A percentile compares a stretch with the other conserved stretches of the same genome.
These are phyloP conservation scores for Solanum chaucha DNA, from an alignment of 257 asterid species.

Conservation along the genomic window DNA sequence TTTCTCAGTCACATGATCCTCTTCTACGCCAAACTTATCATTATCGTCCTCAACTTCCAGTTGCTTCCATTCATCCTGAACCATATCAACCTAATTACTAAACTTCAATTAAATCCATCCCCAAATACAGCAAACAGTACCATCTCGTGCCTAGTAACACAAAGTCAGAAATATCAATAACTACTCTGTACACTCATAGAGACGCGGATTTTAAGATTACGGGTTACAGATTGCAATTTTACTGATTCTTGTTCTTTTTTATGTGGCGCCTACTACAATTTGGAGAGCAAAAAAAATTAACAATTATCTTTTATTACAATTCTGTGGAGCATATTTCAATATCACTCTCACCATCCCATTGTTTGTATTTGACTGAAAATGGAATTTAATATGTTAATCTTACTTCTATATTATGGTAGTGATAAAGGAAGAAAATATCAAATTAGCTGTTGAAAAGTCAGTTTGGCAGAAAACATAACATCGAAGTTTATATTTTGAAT, in stretches of 20 bases:
- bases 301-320: not conserved
- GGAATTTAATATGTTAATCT: not conserved
- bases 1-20: not conserved
- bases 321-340: not conserved
- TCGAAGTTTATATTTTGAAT: too few relatives aligned
- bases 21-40: conserved; percentile 5
- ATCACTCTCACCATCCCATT: not conserved
- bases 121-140: not conserved
- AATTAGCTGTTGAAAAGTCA: too few relatives aligned
- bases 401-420: not conserved
- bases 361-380: not conserved
- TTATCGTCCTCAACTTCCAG: not conserved
- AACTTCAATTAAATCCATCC: not conserved
- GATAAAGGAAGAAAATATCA: not conserved
- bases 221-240: not conserved
- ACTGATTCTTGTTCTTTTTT: not conserved
- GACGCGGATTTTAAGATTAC: not conserved
- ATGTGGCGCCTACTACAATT: not conserved
- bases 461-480: too few relatives aligned
- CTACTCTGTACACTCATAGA: not conserved
- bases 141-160: not conserved
- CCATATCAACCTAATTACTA: not conserved
- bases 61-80: not conserved
- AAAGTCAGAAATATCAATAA: not conserved
- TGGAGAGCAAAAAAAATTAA: not conserved